A percentile compares a stretch with the other conserved stretches of the same genome.
phyloP scores from a whole-genome alignment of 495 filamentous ascomycete genomes.

The Aspergillus nidulans region DNA sequence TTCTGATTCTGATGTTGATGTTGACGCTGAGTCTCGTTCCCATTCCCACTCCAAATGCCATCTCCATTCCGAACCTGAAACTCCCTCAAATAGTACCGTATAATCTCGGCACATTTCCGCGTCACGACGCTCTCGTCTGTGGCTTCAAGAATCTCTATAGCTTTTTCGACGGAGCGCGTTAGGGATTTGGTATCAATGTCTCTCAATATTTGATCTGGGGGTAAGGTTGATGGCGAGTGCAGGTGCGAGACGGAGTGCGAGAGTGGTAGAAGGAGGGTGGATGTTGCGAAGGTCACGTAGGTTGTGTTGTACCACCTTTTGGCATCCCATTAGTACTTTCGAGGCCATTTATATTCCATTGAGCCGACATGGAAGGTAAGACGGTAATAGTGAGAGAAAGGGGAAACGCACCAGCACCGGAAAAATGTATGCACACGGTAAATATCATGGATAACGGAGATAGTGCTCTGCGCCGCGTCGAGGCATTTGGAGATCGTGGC shows the following conservation, averaged over 20 bases:
- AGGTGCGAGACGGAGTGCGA: slow-evolving; percentile 20
- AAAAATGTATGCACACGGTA: slow-evolving; percentile 41
- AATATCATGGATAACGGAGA: slow-evolving; percentile 39
- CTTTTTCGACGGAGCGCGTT: slow-evolving; percentile 32
- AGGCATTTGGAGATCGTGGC: slow-evolving; percentile 34
- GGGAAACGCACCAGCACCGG: slow-evolving; percentile 33
- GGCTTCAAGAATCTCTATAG: slow-evolving; percentile 39
- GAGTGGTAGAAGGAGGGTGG: slow-evolving; percentile 37
- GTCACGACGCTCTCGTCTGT: slow-evolving; percentile 42
- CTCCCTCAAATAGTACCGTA: slow-evolving; percentile 35
- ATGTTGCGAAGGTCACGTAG: slow-evolving; percentile 42
- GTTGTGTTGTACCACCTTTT: slow-evolving; percentile 45
- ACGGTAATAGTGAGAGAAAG: too few species aligned
- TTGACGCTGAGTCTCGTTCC: not conserved
- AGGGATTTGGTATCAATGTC: slow-evolving; percentile 10
- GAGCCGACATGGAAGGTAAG: too few species aligned
- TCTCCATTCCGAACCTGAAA: slow-evolving; percentile 14
- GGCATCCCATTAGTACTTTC: too few species aligned
- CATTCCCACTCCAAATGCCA: not conserved
- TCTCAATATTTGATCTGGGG: not conserved
- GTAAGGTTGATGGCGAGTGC: slow-evolving; percentile 19
- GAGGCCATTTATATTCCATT: too few species aligned
- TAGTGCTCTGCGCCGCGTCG: slow-evolving; percentile 36
- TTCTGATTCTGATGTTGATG: not conserved
- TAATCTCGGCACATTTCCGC: slow-evolving; percentile 37